These are phyloP conservation scores for Colletotrichum lini DNA, from an alignment of 2,329 filamentous ascomycete species.

Conservation along the genomic window DNA sequence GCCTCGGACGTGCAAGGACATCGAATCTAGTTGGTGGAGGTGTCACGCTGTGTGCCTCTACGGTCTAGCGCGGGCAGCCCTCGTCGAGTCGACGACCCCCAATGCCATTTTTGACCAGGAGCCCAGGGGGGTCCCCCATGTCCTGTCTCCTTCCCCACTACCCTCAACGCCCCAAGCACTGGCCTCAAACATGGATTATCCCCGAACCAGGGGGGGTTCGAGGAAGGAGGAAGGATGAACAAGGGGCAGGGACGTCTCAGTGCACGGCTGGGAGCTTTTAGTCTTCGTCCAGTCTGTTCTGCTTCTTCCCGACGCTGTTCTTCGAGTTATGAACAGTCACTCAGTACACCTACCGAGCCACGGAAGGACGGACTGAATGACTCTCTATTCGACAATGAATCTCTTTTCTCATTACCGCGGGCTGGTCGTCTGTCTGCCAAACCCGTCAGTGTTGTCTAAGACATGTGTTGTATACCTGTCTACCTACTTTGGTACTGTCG, in stretches of 20 bases:
- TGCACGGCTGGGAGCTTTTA: too few species aligned
- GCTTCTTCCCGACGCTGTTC: too few species aligned
- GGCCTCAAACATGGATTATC: slow-evolving; percentile 39
- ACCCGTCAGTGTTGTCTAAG: too few species aligned
- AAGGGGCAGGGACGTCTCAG: slow-evolving; percentile 3
- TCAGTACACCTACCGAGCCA: too few species aligned
- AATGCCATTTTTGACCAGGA: slow-evolving; percentile 10
- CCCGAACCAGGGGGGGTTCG: slow-evolving; percentile 8
- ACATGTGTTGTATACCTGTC: not conserved
- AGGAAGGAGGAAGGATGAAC: slow-evolving; percentile 23
- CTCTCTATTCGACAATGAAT: too few species aligned
- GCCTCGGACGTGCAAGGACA: slow-evolving; percentile 25
- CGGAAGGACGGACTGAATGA: too few species aligned
- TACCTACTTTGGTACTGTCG: not conserved
- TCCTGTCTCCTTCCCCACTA: slow-evolving; percentile 25
- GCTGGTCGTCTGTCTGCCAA: too few species aligned
- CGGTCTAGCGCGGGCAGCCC: slow-evolving; percentile 1
- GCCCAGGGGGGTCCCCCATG: slow-evolving; percentile 14
- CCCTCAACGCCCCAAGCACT: slow-evolving; percentile 30
- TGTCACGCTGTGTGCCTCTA: slow-evolving; percentile 13
- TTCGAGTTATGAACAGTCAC: not conserved
- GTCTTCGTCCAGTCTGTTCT: too few species aligned
- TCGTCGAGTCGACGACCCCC: slow-evolving; percentile 10
- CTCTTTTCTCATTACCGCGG: too few species aligned
- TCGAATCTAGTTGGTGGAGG: slow-evolving; percentile 34